Conservation (phyloP, 129 eudicot species). For the Cynara cardunculus region DNA sequence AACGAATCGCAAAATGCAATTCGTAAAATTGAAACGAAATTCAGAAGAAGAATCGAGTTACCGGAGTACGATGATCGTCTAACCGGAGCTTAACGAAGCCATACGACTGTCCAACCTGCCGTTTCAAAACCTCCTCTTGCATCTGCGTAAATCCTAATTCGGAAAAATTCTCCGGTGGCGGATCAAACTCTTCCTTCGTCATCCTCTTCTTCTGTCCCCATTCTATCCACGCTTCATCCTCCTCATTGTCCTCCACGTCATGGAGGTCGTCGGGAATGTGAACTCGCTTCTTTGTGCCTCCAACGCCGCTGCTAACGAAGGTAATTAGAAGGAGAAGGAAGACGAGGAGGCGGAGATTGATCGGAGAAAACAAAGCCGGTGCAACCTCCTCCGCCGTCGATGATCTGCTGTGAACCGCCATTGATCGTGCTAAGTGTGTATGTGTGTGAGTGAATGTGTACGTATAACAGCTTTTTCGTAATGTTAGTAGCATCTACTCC, state of each 20-base stretch:
- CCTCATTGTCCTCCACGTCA: slow-evolving; percentile 89
- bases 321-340: slow-evolving; percentile 36
- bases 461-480: background rate
- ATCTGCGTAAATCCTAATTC: slow-evolving; percentile 41
- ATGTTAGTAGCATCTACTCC: background rate
- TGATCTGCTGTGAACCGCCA: slow-evolving; percentile 20
- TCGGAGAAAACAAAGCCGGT: slow-evolving; percentile 1
- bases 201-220: slow-evolving; percentile 71
- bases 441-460: background rate
- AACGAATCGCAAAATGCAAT: background rate
- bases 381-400: background rate
- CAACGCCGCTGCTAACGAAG: slow-evolving; percentile 17
- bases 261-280: slow-evolving; percentile 81
- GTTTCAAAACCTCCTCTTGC: slow-evolving; percentile 71
- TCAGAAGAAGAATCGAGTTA: slow-evolving; percentile 16
- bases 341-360: slow-evolving; percentile 2
- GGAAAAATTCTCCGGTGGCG: slow-evolving; percentile 63
- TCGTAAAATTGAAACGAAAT: background rate
- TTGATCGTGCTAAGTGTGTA: background rate
- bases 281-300: slow-evolving; percentile 41
- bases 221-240: slow-evolving; percentile 76
- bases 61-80: slow-evolving; percentile 57
- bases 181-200: slow-evolving; percentile 46
- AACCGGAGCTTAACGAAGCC: slow-evolving; percentile 83
- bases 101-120: slow-evolving; percentile 65